phyloP scores from a whole-genome alignment of 192 early-diverging fungal species.

The Coemansia furcata region DNA sequence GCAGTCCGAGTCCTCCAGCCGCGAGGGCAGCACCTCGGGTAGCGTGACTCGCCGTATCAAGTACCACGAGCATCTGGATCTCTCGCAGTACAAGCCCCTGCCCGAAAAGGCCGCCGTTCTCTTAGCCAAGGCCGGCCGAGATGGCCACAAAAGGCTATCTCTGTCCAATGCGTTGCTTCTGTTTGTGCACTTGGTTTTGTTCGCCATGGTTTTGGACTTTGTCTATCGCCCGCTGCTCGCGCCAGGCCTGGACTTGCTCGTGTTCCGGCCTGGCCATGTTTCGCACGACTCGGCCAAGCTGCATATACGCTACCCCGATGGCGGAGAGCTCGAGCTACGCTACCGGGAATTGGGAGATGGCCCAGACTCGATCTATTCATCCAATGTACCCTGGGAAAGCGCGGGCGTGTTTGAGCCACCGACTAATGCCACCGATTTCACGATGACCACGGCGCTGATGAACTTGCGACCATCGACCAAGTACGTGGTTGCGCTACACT shows the following conservation, averaged over 20 bases:
- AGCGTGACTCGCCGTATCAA: slow-evolving; percentile 2
- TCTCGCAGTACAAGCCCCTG: slow-evolving; percentile 4
- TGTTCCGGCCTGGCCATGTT: slow-evolving; percentile 45
- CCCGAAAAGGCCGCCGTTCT: neutral
- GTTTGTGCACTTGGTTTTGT: slow-evolving; percentile 23
- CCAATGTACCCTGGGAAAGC: slow-evolving; percentile 36
- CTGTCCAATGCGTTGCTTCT: slow-evolving; percentile 16
- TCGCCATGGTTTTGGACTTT: slow-evolving; percentile 50
- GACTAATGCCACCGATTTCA: slow-evolving; percentile 28
- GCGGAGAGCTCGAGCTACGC: slow-evolving; percentile 36
- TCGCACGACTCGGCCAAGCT: slow-evolving; percentile 42
- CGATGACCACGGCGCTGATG: slow-evolving; percentile 14
- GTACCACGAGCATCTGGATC: neutral
- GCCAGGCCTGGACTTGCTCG: slow-evolving; percentile 24
- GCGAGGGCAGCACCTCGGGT: slow-evolving; percentile 2
- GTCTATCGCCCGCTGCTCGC: slow-evolving; percentile 43
- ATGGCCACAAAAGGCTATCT: neutral
- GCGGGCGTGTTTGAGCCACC: slow-evolving; percentile 25
- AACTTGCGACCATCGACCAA: slow-evolving; percentile 37
- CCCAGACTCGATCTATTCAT: neutral
- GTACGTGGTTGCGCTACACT: slow-evolving; percentile 41
- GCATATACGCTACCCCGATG: slow-evolving; percentile 38
- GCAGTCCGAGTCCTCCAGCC: slow-evolving; percentile 5
- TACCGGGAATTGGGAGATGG: slow-evolving; percentile 10
- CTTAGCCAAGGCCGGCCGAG: neutral